Percentiles rank a stretch among this genome's conserved stretches.
These are phyloP conservation scores for Nelumbo lutea DNA, from an alignment of 164 flowering plant species.

Conservation along the genomic window DNA sequence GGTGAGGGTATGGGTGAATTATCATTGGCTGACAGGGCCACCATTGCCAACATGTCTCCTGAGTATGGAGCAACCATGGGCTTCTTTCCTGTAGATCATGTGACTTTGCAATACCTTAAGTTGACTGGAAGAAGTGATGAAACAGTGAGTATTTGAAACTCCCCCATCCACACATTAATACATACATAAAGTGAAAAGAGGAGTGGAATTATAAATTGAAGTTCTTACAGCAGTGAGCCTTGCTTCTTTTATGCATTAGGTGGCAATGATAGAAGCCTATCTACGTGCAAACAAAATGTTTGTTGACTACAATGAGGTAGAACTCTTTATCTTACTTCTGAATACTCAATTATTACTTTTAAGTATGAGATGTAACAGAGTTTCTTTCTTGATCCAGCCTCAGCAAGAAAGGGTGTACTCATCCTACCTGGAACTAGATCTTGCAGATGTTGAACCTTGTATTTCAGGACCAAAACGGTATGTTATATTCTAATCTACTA, in stretches of 20 bases:
- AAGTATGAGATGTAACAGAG: not conserved
- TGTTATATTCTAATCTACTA: not conserved
- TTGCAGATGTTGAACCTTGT: conserved; percentile 70
- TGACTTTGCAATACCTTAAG: conserved; percentile 5
- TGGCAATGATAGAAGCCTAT: conserved; percentile 71
- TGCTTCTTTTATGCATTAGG: conserved; percentile 25
- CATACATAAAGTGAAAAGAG: not conserved
- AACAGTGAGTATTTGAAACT: conserved; percentile 40
- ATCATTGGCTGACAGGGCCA: conserved; percentile 63
- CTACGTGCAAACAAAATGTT: conserved; percentile 82
- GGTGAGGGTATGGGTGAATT: conserved; percentile 80
- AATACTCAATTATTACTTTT: not conserved
- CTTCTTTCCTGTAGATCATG: conserved; percentile 9
- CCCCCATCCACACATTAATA: not conserved
- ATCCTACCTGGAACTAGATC: conserved; percentile 60
- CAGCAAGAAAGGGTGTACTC: conserved; percentile 59
- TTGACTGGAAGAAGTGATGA: conserved; percentile 44
- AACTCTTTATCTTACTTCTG: not conserved
- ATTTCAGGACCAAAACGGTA: conserved; percentile 87
- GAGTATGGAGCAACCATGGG: conserved; percentile 26
- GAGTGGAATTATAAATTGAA: not conserved
- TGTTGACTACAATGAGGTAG: conserved; percentile 79
- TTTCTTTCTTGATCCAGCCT: conserved; percentile 40
- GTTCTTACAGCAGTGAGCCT: not conserved
- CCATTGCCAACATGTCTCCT: conserved; percentile 35